Evolutionary conservation across 495 filamentous ascomycete genomes (phyloP), one percentile per base, ranked within the genome.

Genomic region (Lindgomyces ingoldianus): DNA sequence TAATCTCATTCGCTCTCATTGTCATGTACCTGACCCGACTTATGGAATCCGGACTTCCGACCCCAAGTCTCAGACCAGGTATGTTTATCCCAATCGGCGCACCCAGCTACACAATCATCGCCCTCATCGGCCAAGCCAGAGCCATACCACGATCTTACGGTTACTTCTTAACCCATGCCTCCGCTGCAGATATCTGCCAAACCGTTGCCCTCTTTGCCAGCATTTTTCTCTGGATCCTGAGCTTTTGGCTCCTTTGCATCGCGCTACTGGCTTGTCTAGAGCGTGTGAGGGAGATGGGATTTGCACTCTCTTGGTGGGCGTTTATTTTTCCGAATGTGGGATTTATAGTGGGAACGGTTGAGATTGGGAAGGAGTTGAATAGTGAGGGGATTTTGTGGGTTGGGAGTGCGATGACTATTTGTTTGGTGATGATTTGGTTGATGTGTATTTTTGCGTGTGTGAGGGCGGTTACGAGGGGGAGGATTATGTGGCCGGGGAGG

Each of bases 31-130:
- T 88, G 39, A 76, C 74, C 3, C 75, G 85, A 0, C 69, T 89
- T 26, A 85, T 88, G 76, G 78, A 81, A 51, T 81, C 76, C 19
- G 86, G 86, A 0, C 75, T 88, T 9, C 72, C 85, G 55, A n/a
- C 73, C 62, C 72, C 81, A 64, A 71, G 26, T 39, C 18, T 54
- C 1, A 71, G 85, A 42, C 83, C 86, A 0, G 85, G 81, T 1
- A 87, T 91, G 84, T 89, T 89, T 72, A 89, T 91, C 60, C 85
- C 85, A 4, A 86, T 89, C 4, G 87, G 66, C 1, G 11, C 39
- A 83, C 0, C 87, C 0, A 79, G 82, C 0, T 91, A 89, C 74
- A 90, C 87, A 2, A 83, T 81, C n/a, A 75, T 87, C 1, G 87
- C 87, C 3, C 74, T 91, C 10, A 81, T 91, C 39, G 80, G 79